A percentile compares a stretch with the other conserved stretches of the same genome.
Evolutionary conservation across 1,284 basidiomycete genomes (phyloP).

Genomic region (Moesziomyces parantarcticus): DNA sequence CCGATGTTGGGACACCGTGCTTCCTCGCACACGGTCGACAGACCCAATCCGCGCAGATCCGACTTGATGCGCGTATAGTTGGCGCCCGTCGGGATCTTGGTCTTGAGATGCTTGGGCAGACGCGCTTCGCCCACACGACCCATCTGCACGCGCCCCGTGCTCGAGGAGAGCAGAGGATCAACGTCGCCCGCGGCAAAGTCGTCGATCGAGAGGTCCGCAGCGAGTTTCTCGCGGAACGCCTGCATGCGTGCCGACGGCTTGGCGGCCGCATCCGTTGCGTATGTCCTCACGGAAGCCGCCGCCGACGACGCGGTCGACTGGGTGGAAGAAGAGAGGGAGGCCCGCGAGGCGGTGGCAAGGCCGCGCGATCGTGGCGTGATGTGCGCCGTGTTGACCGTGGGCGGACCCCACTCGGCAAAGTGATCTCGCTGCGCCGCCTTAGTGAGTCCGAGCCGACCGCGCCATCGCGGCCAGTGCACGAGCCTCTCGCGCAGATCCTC

Average conservation of each 20-base stretch:
- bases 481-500: conserved; percentile 54
- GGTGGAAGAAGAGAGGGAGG: conserved; percentile 5
- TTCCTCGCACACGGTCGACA: conserved; percentile 98
- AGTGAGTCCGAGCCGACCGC: conserved; percentile 66
- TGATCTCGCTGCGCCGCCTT: conserved; percentile 54
- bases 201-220: conserved; percentile 54
- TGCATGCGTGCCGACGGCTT: conserved; percentile 39
- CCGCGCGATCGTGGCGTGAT: conserved; percentile 46
- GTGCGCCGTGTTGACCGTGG: conserved; percentile 51
- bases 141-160: conserved; percentile 48
- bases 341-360: conserved; percentile 7
- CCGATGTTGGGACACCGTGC: conserved; percentile 99
- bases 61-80: conserved; percentile 94
- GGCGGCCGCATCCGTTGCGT: conserved; percentile 29
- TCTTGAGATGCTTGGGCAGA: conserved; percentile 91
- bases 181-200: conserved; percentile 51
- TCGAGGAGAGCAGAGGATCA: conserved; percentile 13
- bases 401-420: conserved; percentile 57
- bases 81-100: conserved; percentile 79
- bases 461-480: conserved; percentile 66
- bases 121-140: conserved; percentile 70
- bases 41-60: conserved; percentile 86
- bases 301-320: background rate
- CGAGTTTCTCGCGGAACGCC: conserved; percentile 56
- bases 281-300: conserved; percentile 11